phyloP scores from a whole-genome alignment of 805 yeast genomes.

The Cyberlindnera maclurae region DNA sequence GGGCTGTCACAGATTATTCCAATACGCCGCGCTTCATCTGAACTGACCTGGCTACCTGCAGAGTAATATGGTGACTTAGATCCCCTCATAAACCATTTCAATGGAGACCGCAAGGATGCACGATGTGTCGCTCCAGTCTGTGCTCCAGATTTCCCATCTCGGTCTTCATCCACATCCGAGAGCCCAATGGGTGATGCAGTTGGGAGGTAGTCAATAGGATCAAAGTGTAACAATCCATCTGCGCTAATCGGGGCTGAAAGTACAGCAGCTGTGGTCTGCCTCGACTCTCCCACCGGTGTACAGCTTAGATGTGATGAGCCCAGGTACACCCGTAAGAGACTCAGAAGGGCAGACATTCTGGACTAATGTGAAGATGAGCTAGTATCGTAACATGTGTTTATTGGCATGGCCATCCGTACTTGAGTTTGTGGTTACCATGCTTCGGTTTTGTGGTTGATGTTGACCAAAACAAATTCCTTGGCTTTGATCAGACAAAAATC shows the following conservation, averaged over 20 bases:
- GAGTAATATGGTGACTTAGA: neutral
- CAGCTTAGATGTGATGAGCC: neutral
- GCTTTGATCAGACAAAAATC: no score
- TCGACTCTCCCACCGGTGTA: no score
- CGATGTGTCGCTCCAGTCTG: neutral
- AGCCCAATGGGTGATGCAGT: neutral
- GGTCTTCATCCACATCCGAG: neutral
- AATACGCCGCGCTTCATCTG: neutral
- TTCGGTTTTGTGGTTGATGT: no score
- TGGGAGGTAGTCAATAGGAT: conserved; percentile 1
- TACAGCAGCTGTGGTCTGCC: no score
- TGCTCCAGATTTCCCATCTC: neutral
- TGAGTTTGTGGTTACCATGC: no score
- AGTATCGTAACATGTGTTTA: no score
- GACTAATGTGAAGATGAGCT: no score
- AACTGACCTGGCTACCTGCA: no score
- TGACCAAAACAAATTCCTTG: no score
- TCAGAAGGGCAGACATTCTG: neutral
- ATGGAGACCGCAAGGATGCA: conserved; percentile 3
- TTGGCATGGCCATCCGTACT: no score
- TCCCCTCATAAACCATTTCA: conserved; percentile 5
- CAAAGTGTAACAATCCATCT: neutral
- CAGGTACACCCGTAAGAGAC: neutral
- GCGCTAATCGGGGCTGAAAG: no score
- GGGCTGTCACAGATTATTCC: neutral